Evolutionary conservation across 768 basidiomycete species (phyloP).

Genomic region (Saitozyma sp.): DNA sequence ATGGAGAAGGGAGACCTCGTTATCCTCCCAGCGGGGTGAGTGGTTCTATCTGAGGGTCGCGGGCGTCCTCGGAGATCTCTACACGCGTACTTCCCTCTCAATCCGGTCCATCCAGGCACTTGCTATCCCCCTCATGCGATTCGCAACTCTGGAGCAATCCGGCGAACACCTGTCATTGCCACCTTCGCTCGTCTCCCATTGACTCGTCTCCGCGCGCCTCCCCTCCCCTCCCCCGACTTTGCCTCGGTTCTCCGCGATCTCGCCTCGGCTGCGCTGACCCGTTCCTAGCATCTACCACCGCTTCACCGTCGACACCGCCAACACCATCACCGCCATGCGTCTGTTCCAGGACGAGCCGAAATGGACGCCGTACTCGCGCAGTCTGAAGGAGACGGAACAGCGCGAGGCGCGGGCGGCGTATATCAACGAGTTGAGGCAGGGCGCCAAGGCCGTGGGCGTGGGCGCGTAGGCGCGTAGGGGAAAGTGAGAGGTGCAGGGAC

Average conservation of each 20-base stretch:
- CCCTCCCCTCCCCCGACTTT: background rate
- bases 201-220: too few species aligned
- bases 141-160: too few species aligned
- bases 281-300: constrained; percentile 73
- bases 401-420: constrained; percentile 34
- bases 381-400: constrained; percentile 53
- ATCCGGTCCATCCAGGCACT: too few species aligned
- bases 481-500: too few species aligned
- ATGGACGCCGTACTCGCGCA: constrained; percentile 77
- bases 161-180: too few species aligned
- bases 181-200: background rate
- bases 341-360: constrained; percentile 93
- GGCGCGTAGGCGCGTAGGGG: too few species aligned
- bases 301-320: constrained; percentile 78
- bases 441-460: background rate
- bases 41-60: background rate
- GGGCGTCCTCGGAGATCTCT: too few species aligned
- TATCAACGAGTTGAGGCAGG: constrained; percentile 27
- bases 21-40: constrained; percentile 73
- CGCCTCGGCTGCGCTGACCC: too few species aligned
- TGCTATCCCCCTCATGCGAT: too few species aligned
- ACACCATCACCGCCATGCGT: constrained; percentile 73
- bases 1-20: constrained; percentile 77
- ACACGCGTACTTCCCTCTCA: too few species aligned
- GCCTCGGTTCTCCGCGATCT: too few species aligned